Evolutionary conservation across 2,329 filamentous ascomycete species (phyloP), one percentile per base, ranked within the genome.

Genomic region (Coleophoma eucalyptorum): DNA sequence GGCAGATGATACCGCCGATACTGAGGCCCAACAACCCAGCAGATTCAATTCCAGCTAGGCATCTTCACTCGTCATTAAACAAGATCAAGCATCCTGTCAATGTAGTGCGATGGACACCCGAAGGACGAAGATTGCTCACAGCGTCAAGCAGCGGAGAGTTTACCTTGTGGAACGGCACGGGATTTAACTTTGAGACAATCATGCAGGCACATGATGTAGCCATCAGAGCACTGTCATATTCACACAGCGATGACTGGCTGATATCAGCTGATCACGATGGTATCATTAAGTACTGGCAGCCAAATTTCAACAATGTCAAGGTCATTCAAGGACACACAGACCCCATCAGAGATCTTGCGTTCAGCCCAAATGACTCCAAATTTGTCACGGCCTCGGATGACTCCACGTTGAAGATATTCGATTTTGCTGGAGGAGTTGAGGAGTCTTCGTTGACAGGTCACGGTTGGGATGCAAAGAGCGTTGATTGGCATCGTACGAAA

Each of bases 131-230:
- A 59, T 74, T 99, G 50, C 78, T 99, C 66, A 97, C 94, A 0
- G 94, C 91, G 19, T 96, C 92, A 0, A 96, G 91, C 59, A 97
- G 93, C 67, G 94, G 94, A 64, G 94, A 99, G 68, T 99, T 99
- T 64, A 99, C 95, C 37, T 72, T 99, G 3, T 99, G 94, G 94
- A 99, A 99, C 67, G 94, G 94, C 56, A 97, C 93, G 41, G 93
- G 91, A 20, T 99, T 99, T 80, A 97, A 99, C 69, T 99, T 99
- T 62, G 94, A 99, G 73, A 97, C 94, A 3, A 97, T 99, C 26
- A 97, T 97, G 89, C 92, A 96, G 75, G 93, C 93, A 37, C 93
- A 97, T 69, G 93, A 97, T 70, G 84, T 86, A 50, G 89, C 90
- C 35, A 91, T 96, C 58, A 83, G 90, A 60, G 86, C 88, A 10